Conservation (phyloP, 2,329 filamentous ascomycete species). For the Dendryphion nanum region DNA sequence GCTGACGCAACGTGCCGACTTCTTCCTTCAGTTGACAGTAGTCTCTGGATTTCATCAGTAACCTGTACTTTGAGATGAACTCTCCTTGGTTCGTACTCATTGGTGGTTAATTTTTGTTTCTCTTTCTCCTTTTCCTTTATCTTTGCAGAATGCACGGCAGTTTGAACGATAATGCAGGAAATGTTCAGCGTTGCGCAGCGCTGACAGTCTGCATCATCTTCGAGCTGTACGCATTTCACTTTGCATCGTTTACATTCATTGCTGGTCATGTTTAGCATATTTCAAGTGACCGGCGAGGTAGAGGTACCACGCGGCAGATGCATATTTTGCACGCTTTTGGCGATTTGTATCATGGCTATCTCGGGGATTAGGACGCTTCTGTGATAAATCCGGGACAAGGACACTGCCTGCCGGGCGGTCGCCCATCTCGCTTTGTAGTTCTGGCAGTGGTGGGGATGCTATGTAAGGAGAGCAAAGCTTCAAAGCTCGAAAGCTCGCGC, state of each 20-base stretch:
- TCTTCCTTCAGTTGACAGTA: slow-evolving; percentile 11
- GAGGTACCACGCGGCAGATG: slow-evolving; percentile 15
- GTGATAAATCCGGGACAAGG: slow-evolving; percentile 10
- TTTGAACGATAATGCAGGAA: slow-evolving; percentile 12
- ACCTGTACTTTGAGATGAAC: background rate
- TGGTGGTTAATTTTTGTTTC: background rate
- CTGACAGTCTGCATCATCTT: slow-evolving; percentile 13
- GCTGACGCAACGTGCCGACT: slow-evolving; percentile 12
- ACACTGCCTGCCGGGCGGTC: too few relatives aligned
- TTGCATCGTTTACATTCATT: slow-evolving; percentile 20
- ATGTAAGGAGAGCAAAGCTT: too few relatives aligned
- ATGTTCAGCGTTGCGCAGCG: slow-evolving; percentile 12
- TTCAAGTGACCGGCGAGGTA: background rate
- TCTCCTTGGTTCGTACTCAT: background rate
- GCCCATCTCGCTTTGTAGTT: too few relatives aligned
- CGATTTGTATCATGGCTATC: slow-evolving; percentile 7
- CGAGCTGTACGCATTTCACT: slow-evolving; percentile 13
- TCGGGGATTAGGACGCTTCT: slow-evolving; percentile 13
- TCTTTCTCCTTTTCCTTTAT: background rate
- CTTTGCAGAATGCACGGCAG: slow-evolving; percentile 7
- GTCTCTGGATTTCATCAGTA: background rate
- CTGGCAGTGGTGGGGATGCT: too few relatives aligned
- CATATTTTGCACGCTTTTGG: slow-evolving; percentile 19
- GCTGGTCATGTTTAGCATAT: slow-evolving; percentile 7
- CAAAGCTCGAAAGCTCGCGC: too few relatives aligned